These are phyloP conservation scores for Terana coerulea DNA, from an alignment of 768 basidiomycete genomes.

Conservation along the genomic window DNA sequence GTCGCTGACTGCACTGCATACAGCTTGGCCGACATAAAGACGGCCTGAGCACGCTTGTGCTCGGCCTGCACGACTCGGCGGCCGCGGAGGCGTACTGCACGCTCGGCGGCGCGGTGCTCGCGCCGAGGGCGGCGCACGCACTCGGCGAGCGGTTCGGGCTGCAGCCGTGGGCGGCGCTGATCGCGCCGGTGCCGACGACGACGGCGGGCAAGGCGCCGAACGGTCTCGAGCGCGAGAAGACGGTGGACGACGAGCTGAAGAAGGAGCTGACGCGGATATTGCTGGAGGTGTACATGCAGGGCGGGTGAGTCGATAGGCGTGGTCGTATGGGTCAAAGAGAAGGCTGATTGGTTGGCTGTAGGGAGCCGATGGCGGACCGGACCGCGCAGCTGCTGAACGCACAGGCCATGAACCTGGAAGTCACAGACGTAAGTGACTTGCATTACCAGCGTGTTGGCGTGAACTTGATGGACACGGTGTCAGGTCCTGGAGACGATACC, in stretches of 20 bases:
- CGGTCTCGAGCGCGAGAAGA: conserved; percentile 23
- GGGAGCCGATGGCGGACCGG: conserved; percentile 49
- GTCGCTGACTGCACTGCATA: not conserved
- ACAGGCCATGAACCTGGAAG: conserved; percentile 76
- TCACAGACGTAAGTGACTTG: conserved; percentile 59
- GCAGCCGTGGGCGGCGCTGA: conserved; percentile 53
- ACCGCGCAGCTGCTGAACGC: conserved; percentile 72
- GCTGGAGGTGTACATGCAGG: conserved; percentile 78
- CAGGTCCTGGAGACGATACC: conserved; percentile 70
- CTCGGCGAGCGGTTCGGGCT: conserved; percentile 48
- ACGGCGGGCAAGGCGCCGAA: conserved; percentile 8
- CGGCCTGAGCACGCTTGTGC: conserved; percentile 65
- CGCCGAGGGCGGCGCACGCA: conserved; percentile 48
- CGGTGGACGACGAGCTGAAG: conserved; percentile 47
- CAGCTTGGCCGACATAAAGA: conserved; percentile 55
- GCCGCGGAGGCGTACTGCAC: conserved; percentile 88
- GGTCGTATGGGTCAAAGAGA: not conserved
- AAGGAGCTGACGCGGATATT: conserved; percentile 63
- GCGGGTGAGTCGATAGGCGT: conserved; percentile 47
- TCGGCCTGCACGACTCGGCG: conserved; percentile 63
- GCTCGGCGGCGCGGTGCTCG: conserved; percentile 71
- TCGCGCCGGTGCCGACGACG: conserved; percentile 27
- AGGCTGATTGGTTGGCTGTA: conserved; percentile 23
- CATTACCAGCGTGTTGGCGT: not conserved
- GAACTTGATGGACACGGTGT: not conserved